phyloP scores from a whole-genome alignment of 805 yeast species.

The Pichia nakasei region DNA sequence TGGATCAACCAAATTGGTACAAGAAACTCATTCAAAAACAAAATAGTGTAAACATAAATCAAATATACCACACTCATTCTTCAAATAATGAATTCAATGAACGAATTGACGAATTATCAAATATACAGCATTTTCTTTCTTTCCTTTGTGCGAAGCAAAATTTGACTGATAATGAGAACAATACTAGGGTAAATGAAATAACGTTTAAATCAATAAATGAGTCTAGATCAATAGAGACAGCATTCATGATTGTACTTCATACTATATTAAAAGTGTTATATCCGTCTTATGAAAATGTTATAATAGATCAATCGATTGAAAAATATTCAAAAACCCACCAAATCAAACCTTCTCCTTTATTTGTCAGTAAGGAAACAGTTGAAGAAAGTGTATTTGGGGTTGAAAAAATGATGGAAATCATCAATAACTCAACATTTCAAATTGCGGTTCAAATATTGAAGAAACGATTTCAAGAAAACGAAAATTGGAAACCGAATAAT shows the following conservation, averaged over 20 bases:
- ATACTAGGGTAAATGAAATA: not conserved
- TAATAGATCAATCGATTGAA: not conserved
- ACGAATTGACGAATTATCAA: conserved; percentile 4
- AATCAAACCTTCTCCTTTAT: conserved; percentile 3
- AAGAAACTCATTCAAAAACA: conserved; percentile 7
- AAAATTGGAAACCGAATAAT: conserved; percentile 14
- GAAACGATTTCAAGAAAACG: conserved; percentile 15
- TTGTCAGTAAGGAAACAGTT: conserved; percentile 5
- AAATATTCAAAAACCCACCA: not conserved
- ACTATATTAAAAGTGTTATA: conserved; percentile 11
- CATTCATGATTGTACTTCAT: conserved; percentile 17
- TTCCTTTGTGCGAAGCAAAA: not conserved
- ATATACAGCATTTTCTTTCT: conserved; percentile 10
- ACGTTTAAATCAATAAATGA: conserved; percentile 8
- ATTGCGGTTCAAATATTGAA: conserved; percentile 15
- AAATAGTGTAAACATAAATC: not conserved
- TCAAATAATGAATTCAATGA: not conserved
- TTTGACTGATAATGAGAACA: not conserved
- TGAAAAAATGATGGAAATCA: not conserved
- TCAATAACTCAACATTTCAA: conserved; percentile 7
- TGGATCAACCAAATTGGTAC: conserved; percentile 6
- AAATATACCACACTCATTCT: not conserved
- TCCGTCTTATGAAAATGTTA: conserved; percentile 8
- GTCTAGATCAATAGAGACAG: conserved; percentile 20
- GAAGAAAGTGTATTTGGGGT: conserved; percentile 2